These are phyloP conservation scores for Tympanopsis confertula DNA, from an alignment of 2,329 filamentous ascomycete genomes.

Conservation along the genomic window DNA sequence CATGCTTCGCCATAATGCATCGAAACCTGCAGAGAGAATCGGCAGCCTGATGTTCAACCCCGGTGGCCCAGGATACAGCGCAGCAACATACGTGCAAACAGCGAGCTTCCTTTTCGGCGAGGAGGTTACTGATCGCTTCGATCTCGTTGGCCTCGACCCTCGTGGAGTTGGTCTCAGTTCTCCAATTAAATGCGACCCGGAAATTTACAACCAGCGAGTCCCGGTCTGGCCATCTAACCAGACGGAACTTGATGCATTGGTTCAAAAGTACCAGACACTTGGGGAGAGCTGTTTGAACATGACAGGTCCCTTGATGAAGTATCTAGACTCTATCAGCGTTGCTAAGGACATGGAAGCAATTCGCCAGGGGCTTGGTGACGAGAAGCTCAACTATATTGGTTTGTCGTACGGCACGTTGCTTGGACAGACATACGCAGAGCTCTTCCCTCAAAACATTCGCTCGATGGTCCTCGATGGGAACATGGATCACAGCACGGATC, in stretches of 20 bases:
- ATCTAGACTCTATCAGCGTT: conserved; percentile 25
- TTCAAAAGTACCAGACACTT: conserved; percentile 23
- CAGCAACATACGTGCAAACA: conserved; percentile 10
- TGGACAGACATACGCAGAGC: conserved; percentile 26
- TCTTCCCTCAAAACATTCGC: conserved; percentile 28
- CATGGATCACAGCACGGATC: conserved; percentile 24
- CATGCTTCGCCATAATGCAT: too few relatives aligned
- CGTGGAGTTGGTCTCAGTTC: conserved; percentile 27
- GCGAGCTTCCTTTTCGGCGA: conserved; percentile 9
- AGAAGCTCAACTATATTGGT: conserved; percentile 25
- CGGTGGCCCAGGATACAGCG: conserved; percentile 23
- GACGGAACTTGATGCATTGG: conserved; percentile 20
- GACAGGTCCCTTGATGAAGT: conserved; percentile 24
- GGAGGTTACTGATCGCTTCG: conserved; percentile 18
- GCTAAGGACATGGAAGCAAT: conserved; percentile 22
- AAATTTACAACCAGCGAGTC: conserved; percentile 20
- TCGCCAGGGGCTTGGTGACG: conserved; percentile 18
- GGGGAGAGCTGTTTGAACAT: conserved; percentile 23
- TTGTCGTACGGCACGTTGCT: conserved; percentile 31
- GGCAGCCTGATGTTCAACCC: conserved; percentile 28
- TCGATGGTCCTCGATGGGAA: conserved; percentile 30
- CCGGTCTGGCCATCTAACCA: conserved; percentile 22
- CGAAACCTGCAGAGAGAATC: conserved; percentile 9
- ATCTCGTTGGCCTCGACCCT: conserved; percentile 29
- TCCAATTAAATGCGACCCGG: conserved; percentile 22